phyloP scores from a whole-genome alignment of 2,329 filamentous ascomycete genomes.

The Sporothrix luriei region DNA sequence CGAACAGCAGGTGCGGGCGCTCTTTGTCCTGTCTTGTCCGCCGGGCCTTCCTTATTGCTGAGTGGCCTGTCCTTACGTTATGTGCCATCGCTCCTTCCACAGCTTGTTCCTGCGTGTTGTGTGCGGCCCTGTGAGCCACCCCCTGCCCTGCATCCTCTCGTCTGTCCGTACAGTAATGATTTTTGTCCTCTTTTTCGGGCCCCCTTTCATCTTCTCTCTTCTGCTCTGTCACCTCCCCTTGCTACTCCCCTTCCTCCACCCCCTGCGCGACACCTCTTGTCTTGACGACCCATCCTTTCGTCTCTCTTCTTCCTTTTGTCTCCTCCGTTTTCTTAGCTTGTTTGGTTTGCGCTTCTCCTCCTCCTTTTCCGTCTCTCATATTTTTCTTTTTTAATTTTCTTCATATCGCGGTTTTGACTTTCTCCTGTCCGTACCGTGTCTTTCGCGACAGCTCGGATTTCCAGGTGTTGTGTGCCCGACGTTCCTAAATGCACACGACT shows the following conservation, averaged over 20 bases:
- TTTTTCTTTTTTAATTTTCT: not conserved
- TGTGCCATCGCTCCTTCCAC: constrained; percentile 9
- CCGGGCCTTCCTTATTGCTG: constrained; percentile 4
- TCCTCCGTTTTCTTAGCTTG: not conserved
- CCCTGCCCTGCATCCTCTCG: constrained; percentile 24
- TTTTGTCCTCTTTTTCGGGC: constrained; percentile 18
- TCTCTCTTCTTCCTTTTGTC: not conserved
- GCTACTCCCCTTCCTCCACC: not conserved
- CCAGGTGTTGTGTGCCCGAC: constrained; percentile 3
- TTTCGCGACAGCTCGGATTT: constrained; percentile 5
- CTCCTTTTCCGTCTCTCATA: constrained; percentile 17
- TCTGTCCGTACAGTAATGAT: constrained; percentile 7
- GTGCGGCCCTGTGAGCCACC: constrained; percentile 1
- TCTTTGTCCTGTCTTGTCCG: constrained; percentile 1
- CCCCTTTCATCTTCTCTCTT: constrained; percentile 5
- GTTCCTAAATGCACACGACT: not conserved
- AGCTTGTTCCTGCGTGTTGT: constrained; percentile 13
- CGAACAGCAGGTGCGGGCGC: constrained; percentile 10
- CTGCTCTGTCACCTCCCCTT: constrained; percentile 17
- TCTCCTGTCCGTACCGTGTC: not conserved
- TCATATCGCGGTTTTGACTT: not conserved
- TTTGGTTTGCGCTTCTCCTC: constrained; percentile 18
- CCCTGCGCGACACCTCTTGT: constrained; percentile 8
- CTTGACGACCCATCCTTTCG: constrained; percentile 6
- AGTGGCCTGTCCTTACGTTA: not conserved